Base-by-base conservation (phyloP, 2,329 filamentous ascomycete genomes). In the Neospermospora avenae region DNA sequence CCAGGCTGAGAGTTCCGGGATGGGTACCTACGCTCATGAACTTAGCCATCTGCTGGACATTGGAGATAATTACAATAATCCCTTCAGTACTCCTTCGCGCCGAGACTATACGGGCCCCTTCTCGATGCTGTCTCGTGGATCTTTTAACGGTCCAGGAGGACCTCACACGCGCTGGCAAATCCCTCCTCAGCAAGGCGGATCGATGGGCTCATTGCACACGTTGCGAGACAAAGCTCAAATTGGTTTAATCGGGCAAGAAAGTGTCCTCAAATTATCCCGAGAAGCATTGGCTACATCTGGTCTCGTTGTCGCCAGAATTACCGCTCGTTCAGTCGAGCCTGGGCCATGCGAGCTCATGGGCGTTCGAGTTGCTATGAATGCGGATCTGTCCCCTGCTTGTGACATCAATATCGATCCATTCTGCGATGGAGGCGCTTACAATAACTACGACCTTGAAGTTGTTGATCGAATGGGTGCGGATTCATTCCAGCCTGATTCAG, bases 151-250 rank as follows among this genome's bases (percentile, higher is more conserved):
- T 24, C 62, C 62, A 45, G 62, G 62, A 42, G 62, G 62, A 16
- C 62, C 62, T 41, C 62, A 62, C 41, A 64, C 62, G 22, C 48
- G 62, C 31, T 64, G 62, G 62, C 59, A 64, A n/a, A 62, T 64
- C 25, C 62, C 62, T 18, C 53, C 62, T 31, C 56, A 55, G 13
- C 41, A 62, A 18, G 59, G 59, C 20, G 59, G 59, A 11, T 59
- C 62, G 2, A 56, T 62, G 59, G 62, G 62, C 10, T 64, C 62
- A 8, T 37, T 57, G 13, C 62, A 64, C 37, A 64, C 59, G 3
- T 11, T 64, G 16, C 35, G 59, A 31, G 62, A 64, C 20, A 64
- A 64, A 58, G 39, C 42, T 14, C 59, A 64, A 34, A 56, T 64
- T 4, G 62, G 62, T 7, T 52, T 64, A 18, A 46, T 62, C 18